A percentile compares a stretch with the other conserved stretches of the same genome.
phyloP scores from a whole-genome alignment of 2,329 filamentous ascomycete species.

The Gnomoniopsis smithogilvyi region DNA sequence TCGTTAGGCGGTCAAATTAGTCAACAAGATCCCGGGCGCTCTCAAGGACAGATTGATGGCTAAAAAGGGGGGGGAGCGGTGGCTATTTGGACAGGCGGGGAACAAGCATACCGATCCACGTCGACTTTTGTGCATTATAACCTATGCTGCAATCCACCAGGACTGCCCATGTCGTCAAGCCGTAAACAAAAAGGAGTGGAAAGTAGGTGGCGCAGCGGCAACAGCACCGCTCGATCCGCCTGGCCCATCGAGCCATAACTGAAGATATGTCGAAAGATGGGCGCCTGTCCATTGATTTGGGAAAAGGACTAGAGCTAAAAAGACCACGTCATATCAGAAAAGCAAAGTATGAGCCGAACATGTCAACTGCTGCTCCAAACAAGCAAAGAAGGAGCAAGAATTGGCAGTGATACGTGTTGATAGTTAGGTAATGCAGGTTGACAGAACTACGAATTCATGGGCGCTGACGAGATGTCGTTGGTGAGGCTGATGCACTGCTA shows the following conservation, averaged over 20 bases:
- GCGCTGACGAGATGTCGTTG: slow-evolving; percentile 3
- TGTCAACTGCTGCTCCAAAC: neutral
- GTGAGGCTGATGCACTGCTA: neutral
- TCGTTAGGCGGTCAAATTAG: slow-evolving; percentile 18
- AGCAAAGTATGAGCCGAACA: neutral
- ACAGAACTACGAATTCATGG: neutral
- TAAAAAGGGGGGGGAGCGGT: neutral
- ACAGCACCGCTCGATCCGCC: slow-evolving; percentile 76
- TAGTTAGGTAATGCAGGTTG: neutral
- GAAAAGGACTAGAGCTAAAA: neutral
- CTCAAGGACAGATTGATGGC: neutral
- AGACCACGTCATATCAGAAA: neutral
- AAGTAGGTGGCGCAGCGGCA: slow-evolving; percentile 78
- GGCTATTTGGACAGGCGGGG: neutral
- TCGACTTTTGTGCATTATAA: slow-evolving; percentile 46
- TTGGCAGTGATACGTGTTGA: neutral
- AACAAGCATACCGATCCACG: slow-evolving; percentile 54
- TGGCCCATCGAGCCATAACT: slow-evolving; percentile 59
- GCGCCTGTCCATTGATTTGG: slow-evolving; percentile 18
- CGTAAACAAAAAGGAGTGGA: slow-evolving; percentile 85
- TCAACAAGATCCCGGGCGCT: neutral
- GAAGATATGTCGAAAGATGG: slow-evolving; percentile 30
- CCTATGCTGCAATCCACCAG: slow-evolving; percentile 81
- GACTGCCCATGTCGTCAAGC: slow-evolving; percentile 88
- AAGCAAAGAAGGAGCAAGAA: neutral